Base-by-base conservation (phyloP, 2,329 filamentous ascomycete species). In the Sporothrix schenckii region DNA sequence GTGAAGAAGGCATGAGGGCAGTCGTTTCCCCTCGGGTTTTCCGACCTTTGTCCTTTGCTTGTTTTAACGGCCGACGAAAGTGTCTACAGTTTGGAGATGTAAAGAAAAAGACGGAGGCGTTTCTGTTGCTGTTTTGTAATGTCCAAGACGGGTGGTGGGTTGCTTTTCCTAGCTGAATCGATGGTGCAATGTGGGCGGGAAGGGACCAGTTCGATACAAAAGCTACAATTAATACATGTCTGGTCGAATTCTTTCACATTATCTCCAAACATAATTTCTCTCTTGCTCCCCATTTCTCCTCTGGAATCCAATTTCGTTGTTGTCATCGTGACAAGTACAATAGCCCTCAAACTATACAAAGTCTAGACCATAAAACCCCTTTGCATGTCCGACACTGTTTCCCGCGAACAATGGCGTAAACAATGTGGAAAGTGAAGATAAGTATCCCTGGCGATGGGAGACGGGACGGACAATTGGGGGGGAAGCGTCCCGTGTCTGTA, bases 381-480 rank as follows among this genome's bases (percentile, higher is more conserved):
- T 34, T 34, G 6, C 34, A 34, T 34, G 34, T 34, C 34, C 34
- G 34, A 34, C 4, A 34, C 9, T 34, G 34, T 34, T 34, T 34
- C 1, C 34, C 34, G 34, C 34, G 34, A 6, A 34, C 34, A 9
- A 5, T 34, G 7, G 1, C 34, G 34, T 19, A 58, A 58, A 58
- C 7, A 34, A 34, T 34, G 34, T 34, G 34, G 34, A 60, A 44
- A 21, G 14, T 21, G 30, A 61, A 13, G 6, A 14, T 9, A 24
- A 24, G 52, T 24, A 13, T 11, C 39, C 58, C 58, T 47, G 41
- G 39, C 30, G 58, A 63, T 41, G 30, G 39, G 41, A 54, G 30
- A 67, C 65, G 65, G 65, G 65, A 67, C 65, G 65, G 65, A 67
- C 65, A 67, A 44, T 41, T 30, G 19, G 49, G 49, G 47, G 63